Conservation (phyloP, 352 stramenopile species). For the Globisporangium alternatum region DNA sequence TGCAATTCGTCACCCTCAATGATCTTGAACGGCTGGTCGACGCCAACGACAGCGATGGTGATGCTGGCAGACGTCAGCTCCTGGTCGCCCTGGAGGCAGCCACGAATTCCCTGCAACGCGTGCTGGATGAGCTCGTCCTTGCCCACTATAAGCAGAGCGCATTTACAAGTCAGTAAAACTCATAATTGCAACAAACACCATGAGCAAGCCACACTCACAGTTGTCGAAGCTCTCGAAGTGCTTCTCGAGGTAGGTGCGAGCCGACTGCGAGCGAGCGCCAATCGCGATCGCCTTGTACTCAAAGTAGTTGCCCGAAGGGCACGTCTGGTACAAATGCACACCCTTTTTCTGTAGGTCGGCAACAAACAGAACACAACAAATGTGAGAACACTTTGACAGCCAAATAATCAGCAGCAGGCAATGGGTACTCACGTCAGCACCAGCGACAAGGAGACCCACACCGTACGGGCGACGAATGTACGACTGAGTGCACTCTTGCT, state of each 20-base stretch:
- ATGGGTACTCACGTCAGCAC: constrained; percentile 67
- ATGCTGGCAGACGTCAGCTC: constrained; percentile 94
- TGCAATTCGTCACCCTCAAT: constrained; percentile 94
- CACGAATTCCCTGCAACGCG: constrained; percentile 94
- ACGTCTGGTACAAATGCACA: constrained; percentile 98
- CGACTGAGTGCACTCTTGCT: constrained; percentile 98
- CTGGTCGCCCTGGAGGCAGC: constrained; percentile 94
- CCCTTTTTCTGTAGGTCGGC: constrained; percentile 87
- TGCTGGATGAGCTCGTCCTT: constrained; percentile 98
- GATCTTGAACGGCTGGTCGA: constrained; percentile 92
- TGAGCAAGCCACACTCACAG: constrained; percentile 37
- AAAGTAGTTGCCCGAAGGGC: constrained; percentile 98
- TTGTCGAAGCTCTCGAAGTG: constrained; percentile 93
- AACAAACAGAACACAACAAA: constrained; percentile 13
- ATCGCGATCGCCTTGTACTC: constrained; percentile 99
- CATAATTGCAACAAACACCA: neutral
- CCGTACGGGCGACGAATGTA: constrained; percentile 99
- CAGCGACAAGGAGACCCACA: constrained; percentile 96
- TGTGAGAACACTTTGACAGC: constrained; percentile 4
- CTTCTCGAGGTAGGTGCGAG: constrained; percentile 99
- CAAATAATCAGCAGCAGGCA: neutral
- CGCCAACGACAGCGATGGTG: constrained; percentile 93
- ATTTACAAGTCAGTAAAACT: constrained; percentile 7
- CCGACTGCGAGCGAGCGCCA: constrained; percentile 95
- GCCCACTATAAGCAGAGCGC: constrained; percentile 36